These are phyloP conservation scores for Ruellia speciosa DNA, from an alignment of 305 asterid species.

Conservation along the genomic window DNA sequence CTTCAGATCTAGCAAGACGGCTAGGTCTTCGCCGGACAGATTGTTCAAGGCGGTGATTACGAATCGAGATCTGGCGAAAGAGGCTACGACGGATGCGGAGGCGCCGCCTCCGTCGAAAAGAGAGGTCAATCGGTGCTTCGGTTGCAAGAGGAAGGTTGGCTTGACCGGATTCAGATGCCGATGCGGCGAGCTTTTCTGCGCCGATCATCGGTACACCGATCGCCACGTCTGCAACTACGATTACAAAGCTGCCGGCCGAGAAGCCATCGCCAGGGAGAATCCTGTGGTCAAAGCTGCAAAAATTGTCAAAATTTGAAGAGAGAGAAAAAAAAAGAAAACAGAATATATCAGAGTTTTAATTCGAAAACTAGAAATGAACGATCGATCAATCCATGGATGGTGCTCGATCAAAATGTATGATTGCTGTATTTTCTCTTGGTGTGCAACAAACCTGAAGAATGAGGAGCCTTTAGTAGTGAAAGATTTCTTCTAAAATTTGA, in stretches of 20 bases:
- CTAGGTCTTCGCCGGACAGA: slow-evolving; percentile 33
- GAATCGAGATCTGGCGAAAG: slow-evolving; percentile 38
- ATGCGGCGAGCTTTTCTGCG: slow-evolving; percentile 80
- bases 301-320: slow-evolving; percentile 51
- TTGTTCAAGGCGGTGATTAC: slow-evolving; percentile 21
- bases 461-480: neutral
- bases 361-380: neutral
- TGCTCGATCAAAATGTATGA: neutral
- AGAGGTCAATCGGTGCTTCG: slow-evolving; percentile 62
- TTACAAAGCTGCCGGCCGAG: slow-evolving; percentile 73
- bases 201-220: slow-evolving; percentile 82
- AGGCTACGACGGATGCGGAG: slow-evolving; percentile 18
- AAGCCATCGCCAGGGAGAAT: slow-evolving; percentile 73
- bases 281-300: slow-evolving; percentile 92
- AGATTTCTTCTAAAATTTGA: neutral
- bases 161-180: slow-evolving; percentile 91
- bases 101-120: slow-evolving; percentile 33
- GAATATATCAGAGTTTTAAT: too few species aligned
- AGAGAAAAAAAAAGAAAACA: neutral
- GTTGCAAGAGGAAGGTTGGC: slow-evolving; percentile 78
- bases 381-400: neutral
- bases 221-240: slow-evolving; percentile 88
- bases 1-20: slow-evolving; percentile 38
- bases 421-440: neutral
- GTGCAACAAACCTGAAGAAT: neutral